These are phyloP conservation scores for Cicer yamashitae DNA, from an alignment of 306 rosid genomes.

Conservation along the genomic window DNA sequence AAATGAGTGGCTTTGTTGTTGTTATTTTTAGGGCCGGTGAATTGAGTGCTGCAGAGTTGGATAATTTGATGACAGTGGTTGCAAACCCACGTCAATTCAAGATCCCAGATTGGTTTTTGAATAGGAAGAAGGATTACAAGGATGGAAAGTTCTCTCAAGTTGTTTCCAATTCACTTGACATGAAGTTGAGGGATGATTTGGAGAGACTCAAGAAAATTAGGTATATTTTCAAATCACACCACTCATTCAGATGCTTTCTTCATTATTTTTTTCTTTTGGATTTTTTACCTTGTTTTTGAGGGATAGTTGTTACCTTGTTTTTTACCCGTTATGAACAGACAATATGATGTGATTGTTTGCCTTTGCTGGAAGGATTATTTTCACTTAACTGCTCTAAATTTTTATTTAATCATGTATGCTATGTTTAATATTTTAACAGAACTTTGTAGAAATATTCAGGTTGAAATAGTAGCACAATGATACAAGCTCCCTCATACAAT, in stretches of 20 bases:
- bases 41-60: conserved; percentile 61
- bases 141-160: conserved; percentile 64
- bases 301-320: neutral
- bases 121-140: conserved; percentile 66
- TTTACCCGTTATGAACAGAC: neutral
- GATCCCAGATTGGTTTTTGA: conserved; percentile 63
- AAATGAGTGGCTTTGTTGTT: conserved; percentile 2
- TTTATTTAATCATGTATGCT: neutral
- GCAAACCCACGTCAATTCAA: conserved; percentile 62
- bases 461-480: neutral
- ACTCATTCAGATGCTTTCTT: too few species aligned
- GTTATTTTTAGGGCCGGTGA: conserved; percentile 54
- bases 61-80: conserved; percentile 56
- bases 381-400: neutral
- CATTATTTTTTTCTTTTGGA: neutral
- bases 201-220: conserved; percentile 67
- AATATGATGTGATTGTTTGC: neutral
- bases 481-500: neutral
- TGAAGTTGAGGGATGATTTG: conserved; percentile 63
- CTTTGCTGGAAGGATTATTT: neutral
- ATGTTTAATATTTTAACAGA: neutral
- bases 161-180: conserved; percentile 55
- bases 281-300: neutral
- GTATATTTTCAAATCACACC: neutral
- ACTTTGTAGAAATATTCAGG: neutral